Evolutionary conservation across 2,329 filamentous ascomycete genomes (phyloP).

Genomic region (Penicillium psychrosexuale): DNA sequence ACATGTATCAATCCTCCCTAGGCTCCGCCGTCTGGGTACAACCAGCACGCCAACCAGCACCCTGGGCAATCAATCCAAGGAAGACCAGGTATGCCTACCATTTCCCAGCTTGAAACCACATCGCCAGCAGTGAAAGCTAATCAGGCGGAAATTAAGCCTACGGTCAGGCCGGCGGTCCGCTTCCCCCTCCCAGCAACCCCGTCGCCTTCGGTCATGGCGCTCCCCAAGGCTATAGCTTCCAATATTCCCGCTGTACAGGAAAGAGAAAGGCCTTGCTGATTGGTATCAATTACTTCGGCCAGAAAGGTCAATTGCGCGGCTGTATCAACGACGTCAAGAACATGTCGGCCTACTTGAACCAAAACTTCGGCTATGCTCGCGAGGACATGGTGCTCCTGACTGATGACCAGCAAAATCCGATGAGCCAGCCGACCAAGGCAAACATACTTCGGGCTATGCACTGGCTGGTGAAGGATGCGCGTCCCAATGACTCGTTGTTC

Average conservation of each 20-base stretch:
- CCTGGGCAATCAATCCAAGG: conserved; percentile 40
- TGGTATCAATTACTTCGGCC: conserved; percentile 95
- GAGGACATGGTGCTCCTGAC: conserved; percentile 98
- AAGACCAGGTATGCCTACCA: conserved; percentile 36
- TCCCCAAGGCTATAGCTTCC: conserved; percentile 75
- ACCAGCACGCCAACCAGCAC: conserved; percentile 25
- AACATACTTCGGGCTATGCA: conserved; percentile 97
- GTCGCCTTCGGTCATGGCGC: conserved; percentile 78
- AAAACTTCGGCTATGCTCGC: conserved; percentile 85
- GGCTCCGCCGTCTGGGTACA: conserved; percentile 32
- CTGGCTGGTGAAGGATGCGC: conserved; percentile 92
- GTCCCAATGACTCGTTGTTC: conserved; percentile 89
- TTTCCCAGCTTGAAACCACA: not conserved
- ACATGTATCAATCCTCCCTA: conserved; percentile 15
- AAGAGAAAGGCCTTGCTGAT: conserved; percentile 85
- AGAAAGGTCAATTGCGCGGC: conserved; percentile 82
- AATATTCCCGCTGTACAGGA: conserved; percentile 89
- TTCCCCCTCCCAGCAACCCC: conserved; percentile 63
- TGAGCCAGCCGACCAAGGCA: conserved; percentile 94
- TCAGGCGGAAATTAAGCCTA: conserved; percentile 7
- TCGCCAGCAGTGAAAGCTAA: not conserved
- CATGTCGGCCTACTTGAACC: conserved; percentile 86
- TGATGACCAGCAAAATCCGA: conserved; percentile 93
- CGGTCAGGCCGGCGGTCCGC: conserved; percentile 45
- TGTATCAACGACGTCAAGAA: conserved; percentile 98